Evolutionary conservation across 441 rosid genomes (phyloP), one percentile per base, ranked within the genome.

Genomic region (Geranium incanum): DNA sequence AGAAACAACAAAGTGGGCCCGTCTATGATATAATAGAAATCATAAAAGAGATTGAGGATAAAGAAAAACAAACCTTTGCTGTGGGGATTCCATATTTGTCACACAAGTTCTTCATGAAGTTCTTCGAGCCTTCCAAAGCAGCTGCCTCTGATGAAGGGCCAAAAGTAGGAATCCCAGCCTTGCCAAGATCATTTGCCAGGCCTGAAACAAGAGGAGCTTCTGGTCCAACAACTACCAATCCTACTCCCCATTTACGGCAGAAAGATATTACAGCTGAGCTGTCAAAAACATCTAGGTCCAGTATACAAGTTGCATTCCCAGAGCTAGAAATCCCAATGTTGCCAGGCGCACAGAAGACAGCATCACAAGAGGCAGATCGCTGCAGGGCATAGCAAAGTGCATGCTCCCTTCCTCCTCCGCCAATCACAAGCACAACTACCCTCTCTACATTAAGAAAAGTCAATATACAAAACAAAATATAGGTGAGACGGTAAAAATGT

Each of bases 391-490:
- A 83, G 81, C 95, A 94, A 62, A 94, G 93, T 0, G 98, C 93
- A 71, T 94, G 97, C 52, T 94, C 98, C 83, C 97, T 86, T 33
- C 97, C 98, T 73, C 98, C 97, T 78, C 95, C 97, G 69, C 98
- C 98, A 67, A 94, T 88, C 65, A 94, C 97, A 33, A 91, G 84
- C 73, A 90, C 97, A 70, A 73, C 81, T 72, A 85, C 88, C 71
- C 86, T 81, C 77, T 86, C 91, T 67, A 67, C 11, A 33, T 64
- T 19, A 52, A 70, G 55, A 13, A 68, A 66, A n/a, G 36, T 68
- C 68, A 66, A 67, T 15, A 48, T 75, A 78, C 4, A 41, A 64
- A 6, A 41, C 38, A 6, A 2, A 67, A 33, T 18, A 64, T n/a
- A 36, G 18, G n/a, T 1, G 4, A 48, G n/a, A 9, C 52, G 15